phyloP scores from a whole-genome alignment of 2,329 filamentous ascomycete genomes.

The Talaromyces funiculosus region DNA sequence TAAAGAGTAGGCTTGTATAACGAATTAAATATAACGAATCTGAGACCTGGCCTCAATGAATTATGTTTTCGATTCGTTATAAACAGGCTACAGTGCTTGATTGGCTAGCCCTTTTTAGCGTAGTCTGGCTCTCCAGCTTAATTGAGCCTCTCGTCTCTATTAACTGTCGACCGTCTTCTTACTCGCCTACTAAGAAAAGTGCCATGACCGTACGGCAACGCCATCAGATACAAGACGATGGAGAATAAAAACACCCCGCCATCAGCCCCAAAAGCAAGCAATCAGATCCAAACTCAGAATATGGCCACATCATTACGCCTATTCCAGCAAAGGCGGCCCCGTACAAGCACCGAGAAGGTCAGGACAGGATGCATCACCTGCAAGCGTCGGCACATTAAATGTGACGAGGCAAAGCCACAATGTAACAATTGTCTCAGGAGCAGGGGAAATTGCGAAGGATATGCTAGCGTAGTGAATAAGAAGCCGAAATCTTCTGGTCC shows the following conservation, averaged over 20 bases:
- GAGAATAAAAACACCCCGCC: background rate
- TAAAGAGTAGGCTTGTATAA: background rate
- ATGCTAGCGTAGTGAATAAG: background rate
- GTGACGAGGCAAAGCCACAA: slow-evolving; percentile 4
- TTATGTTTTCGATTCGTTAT: background rate
- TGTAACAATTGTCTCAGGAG: slow-evolving; percentile 3
- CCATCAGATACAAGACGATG: background rate
- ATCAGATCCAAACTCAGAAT: background rate
- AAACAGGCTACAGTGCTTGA: background rate
- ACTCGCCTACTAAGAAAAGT: background rate
- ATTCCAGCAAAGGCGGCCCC: background rate
- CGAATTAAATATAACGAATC: background rate
- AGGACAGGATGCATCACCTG: slow-evolving; percentile 7
- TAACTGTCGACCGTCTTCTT: background rate
- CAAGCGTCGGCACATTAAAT: slow-evolving; percentile 8
- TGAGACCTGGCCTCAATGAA: too few species aligned
- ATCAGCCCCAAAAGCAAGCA: background rate
- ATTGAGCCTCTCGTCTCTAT: background rate
- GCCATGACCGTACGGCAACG: background rate
- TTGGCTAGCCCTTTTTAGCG: background rate
- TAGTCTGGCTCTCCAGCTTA: background rate
- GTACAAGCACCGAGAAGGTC: slow-evolving; percentile 7
- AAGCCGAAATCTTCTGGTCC: background rate
- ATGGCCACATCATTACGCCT: background rate
- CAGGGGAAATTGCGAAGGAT: slow-evolving; percentile 1